Evolutionary conservation across 768 basidiomycete genomes (phyloP).

Genomic region (Boletus vermiculosoides): DNA sequence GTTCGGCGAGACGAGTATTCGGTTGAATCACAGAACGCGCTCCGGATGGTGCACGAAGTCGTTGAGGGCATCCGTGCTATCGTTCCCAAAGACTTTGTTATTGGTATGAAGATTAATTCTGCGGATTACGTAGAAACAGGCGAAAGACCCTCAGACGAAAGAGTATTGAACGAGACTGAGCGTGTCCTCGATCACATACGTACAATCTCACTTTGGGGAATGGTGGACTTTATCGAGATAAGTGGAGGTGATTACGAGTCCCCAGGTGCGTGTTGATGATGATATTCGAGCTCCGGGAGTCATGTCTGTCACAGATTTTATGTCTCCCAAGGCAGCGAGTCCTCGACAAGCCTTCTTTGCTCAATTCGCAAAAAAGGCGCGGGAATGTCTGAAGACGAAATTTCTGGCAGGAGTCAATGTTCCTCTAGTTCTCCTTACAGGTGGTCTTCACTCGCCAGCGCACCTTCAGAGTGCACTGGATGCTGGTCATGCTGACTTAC

Average conservation of each 20-base stretch:
- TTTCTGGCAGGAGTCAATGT: conserved; percentile 22
- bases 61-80: conserved; percentile 51
- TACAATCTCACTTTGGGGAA: conserved; percentile 59
- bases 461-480: conserved; percentile 54
- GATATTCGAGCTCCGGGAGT: not conserved
- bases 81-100: conserved; percentile 56
- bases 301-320: conserved; percentile 41
- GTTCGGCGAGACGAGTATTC: conserved; percentile 62
- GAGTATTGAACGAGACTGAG: conserved; percentile 24
- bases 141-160: conserved; percentile 31
- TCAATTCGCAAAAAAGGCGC: conserved; percentile 58
- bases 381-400: conserved; percentile 42
- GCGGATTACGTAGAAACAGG: conserved; percentile 60
- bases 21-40: conserved; percentile 36
- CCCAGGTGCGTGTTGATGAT: conserved; percentile 47
- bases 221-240: conserved; percentile 82
- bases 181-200: conserved; percentile 61
- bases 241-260: conserved; percentile 86
- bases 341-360: conserved; percentile 73
- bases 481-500: conserved; percentile 61
- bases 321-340: conserved; percentile 26
- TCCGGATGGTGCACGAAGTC: conserved; percentile 60
- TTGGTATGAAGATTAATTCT: conserved; percentile 81
- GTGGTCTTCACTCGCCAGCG: conserved; percentile 65
- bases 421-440: conserved; percentile 77